Conservation (phyloP, 768 basidiomycete species). For the Russula sp. region DNA sequence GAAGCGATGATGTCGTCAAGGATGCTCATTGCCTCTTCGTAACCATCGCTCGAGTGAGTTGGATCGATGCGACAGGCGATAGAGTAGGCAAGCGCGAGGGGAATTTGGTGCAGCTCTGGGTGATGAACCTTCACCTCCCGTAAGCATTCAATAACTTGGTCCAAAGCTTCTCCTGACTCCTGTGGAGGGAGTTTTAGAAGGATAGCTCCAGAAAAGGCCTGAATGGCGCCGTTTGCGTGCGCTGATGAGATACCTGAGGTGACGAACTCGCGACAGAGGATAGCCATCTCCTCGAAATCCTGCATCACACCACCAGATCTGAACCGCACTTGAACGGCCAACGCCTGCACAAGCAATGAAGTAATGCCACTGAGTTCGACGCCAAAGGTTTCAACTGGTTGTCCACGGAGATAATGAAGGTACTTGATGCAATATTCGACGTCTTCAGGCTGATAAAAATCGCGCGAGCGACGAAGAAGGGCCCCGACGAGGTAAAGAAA, state of each 20-base stretch:
- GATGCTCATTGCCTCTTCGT: neutral
- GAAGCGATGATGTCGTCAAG: neutral
- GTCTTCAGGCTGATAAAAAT: neutral
- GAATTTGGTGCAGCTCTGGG: neutral
- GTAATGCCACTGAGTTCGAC: neutral
- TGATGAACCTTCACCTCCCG: neutral
- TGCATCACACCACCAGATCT: no score
- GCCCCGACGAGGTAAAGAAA: neutral
- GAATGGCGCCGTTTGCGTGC: neutral
- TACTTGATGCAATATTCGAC: neutral
- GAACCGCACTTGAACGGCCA: neutral
- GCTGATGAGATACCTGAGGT: neutral
- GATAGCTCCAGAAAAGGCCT: neutral
- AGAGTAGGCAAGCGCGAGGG: neutral
- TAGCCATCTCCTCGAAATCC: neutral
- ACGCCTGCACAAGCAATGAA: neutral
- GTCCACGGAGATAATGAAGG: neutral
- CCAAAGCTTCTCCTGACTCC: neutral
- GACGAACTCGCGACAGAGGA: neutral
- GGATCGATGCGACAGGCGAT: neutral
- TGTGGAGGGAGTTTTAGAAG: no score
- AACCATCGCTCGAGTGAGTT: neutral
- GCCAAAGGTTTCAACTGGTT: neutral
- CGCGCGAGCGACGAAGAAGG: neutral
- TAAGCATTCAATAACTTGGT: neutral